Evolutionary conservation across 192 early-diverging fungal species (phyloP), one percentile per base, ranked within the genome.

Genomic region (Backusella sp.): DNA sequence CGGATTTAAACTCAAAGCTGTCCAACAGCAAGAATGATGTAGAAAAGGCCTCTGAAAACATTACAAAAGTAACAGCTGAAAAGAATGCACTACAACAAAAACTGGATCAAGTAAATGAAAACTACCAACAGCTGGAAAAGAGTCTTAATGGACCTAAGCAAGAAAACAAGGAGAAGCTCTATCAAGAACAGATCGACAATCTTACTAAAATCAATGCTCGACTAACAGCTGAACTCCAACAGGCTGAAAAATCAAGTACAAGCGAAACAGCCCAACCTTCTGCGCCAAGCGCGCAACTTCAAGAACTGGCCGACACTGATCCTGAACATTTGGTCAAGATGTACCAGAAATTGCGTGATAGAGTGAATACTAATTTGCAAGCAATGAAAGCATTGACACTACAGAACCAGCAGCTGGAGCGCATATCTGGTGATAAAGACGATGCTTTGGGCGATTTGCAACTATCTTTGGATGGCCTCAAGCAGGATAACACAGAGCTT

Each of bases 131-230:
- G 12, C 23, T 62, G 7, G 56, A 62, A 62, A 62, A 62, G 21
- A 62, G 26, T 62, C 4, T 62, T 0, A 62, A 26, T 62, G 56
- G 56, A 62, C 56, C 56, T 12, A 28, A 62, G 14, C 56, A 62
- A 11, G 26, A 23, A 62, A 62, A 28, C 11, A 62, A 62, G 4
- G 56, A 62, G 26, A 62, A 62, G 9, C 56, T 62, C 26, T 62
- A 62, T 62, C 56, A 62, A 28, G 23, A 62, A 11, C 56, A 62
- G 56, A 62, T 62, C 4, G 56, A 62, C 0, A 28, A 11, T 2
- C 56, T 62, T n/a, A 62, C 56, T 4, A 62, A 62, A 62, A 28
- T 28, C 21, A 62, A 62, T 62, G 56, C 56, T 62, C 56, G 56
- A 12, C 12, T 62, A 11, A 62, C 56, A 26, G 56, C 56, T 26